Conservation (phyloP, 1,284 basidiomycete species). For the Ganoderma lucidum region DNA sequence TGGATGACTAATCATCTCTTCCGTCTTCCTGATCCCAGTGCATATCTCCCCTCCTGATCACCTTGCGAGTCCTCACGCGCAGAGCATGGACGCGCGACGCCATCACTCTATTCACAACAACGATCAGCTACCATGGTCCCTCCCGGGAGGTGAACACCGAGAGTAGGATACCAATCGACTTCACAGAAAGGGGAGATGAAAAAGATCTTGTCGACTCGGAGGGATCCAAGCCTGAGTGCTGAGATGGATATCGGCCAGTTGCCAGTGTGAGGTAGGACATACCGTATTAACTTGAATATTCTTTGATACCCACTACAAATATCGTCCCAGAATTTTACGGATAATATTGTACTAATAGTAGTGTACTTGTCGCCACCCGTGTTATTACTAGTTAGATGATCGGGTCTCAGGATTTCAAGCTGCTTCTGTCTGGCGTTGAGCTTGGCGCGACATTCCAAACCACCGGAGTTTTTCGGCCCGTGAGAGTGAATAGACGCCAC, state of each 20-base stretch:
- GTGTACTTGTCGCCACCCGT: background rate
- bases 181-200: slow-evolving; percentile 4
- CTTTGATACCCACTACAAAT: background rate
- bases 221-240: background rate
- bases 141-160: slow-evolving; percentile 21
- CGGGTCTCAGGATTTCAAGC: background rate
- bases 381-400: background rate
- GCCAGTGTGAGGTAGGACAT: background rate
- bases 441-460: background rate
- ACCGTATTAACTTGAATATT: background rate
- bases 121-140: slow-evolving; percentile 28
- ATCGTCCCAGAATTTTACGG: background rate
- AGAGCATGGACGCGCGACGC: slow-evolving; percentile 39
- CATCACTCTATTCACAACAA: slow-evolving; percentile 26
- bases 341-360: background rate
- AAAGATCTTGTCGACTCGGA: background rate
- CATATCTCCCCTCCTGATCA: slow-evolving; percentile 44
- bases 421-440: background rate
- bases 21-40: slow-evolving; percentile 28
- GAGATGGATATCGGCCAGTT: slow-evolving; percentile 5
- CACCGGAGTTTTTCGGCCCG: background rate
- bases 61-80: slow-evolving; percentile 43
- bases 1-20: background rate
- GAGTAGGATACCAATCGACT: background rate
- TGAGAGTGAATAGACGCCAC: no score